These are phyloP conservation scores for Epithele typhae DNA, from an alignment of 768 basidiomycete species.

Conservation along the genomic window DNA sequence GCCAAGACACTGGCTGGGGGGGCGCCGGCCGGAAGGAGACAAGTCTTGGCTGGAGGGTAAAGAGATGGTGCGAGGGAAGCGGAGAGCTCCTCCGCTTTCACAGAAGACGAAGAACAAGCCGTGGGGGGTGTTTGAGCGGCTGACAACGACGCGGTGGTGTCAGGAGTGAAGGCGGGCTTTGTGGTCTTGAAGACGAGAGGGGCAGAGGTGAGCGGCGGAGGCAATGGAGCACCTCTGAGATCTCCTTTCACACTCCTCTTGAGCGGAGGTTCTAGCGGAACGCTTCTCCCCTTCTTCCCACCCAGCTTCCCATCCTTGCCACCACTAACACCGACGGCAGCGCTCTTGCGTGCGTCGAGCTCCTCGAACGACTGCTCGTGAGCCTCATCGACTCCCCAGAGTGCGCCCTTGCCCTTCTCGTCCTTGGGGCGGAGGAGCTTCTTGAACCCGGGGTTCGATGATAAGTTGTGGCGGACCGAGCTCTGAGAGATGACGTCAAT, in stretches of 20 bases:
- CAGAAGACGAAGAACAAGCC: constrained; percentile 4
- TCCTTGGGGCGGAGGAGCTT: constrained; percentile 85
- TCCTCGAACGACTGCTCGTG: constrained; percentile 65
- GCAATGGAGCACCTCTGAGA: constrained; percentile 49
- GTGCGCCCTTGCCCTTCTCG: constrained; percentile 87
- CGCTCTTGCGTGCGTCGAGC: constrained; percentile 52
- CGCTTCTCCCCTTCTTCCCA: constrained; percentile 57
- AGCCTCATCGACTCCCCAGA: constrained; percentile 86
- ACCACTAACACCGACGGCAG: constrained; percentile 23
- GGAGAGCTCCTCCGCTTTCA: constrained; percentile 19
- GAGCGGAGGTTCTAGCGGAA: constrained; percentile 55
- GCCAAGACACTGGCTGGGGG: not conserved
- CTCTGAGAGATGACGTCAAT: constrained; percentile 38
- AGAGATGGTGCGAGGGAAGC: constrained; percentile 6
- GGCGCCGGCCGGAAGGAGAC: constrained; percentile 1
- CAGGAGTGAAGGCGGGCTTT: not conserved
- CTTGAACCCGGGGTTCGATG: constrained; percentile 85
- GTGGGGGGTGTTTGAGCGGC: constrained; percentile 4
- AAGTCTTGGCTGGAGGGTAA: not conserved
- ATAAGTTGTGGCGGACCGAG: constrained; percentile 93
- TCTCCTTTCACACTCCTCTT: constrained; percentile 71
- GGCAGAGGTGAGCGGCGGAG: constrained; percentile 65
- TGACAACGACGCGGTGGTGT: constrained; percentile 1
- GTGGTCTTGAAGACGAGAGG: constrained; percentile 50
- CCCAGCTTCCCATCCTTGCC: constrained; percentile 39